Evolutionary conservation across 306 rosid species (phyloP).

Genomic region (Ormosia emarginata): DNA sequence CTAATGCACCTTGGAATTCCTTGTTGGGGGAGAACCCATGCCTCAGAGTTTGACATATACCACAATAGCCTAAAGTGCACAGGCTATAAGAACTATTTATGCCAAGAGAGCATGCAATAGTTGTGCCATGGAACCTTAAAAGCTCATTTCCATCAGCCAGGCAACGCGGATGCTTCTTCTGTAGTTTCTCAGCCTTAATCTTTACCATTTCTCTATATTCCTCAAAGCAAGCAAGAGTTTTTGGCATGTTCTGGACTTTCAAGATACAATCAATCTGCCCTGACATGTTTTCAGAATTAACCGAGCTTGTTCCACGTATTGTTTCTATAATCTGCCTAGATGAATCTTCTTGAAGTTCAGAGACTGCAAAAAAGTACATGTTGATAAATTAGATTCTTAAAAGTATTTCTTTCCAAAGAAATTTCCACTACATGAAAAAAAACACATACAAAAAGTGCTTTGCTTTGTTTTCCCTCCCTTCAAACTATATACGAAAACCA

Average conservation of each 20-base stretch:
- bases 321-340: conserved; percentile 48
- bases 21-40: conserved; percentile 40
- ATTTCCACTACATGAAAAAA: not conserved
- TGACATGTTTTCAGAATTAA: conserved; percentile 9
- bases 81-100: conserved; percentile 25
- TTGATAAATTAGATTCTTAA: not conserved
- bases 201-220: conserved; percentile 55
- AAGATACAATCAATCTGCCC: conserved; percentile 43
- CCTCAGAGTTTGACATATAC: conserved; percentile 51
- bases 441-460: not conserved
- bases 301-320: conserved; percentile 43
- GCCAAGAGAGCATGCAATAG: conserved; percentile 56
- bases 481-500: not conserved
- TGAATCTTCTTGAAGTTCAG: conserved; percentile 43
- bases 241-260: conserved; percentile 44
- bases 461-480: not conserved
- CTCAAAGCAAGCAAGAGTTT: conserved; percentile 45
- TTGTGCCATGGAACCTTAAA: conserved; percentile 63
- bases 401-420: not conserved
- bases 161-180: conserved; percentile 51
- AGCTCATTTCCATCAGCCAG: conserved; percentile 69
- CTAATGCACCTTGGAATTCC: conserved; percentile 29
- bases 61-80: conserved; percentile 43
- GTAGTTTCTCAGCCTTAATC: conserved; percentile 33
- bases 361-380: conserved; percentile 35